These are phyloP conservation scores for Geotrichum cucujoidarum DNA, from an alignment of 1,139 yeast species.

Conservation along the genomic window DNA sequence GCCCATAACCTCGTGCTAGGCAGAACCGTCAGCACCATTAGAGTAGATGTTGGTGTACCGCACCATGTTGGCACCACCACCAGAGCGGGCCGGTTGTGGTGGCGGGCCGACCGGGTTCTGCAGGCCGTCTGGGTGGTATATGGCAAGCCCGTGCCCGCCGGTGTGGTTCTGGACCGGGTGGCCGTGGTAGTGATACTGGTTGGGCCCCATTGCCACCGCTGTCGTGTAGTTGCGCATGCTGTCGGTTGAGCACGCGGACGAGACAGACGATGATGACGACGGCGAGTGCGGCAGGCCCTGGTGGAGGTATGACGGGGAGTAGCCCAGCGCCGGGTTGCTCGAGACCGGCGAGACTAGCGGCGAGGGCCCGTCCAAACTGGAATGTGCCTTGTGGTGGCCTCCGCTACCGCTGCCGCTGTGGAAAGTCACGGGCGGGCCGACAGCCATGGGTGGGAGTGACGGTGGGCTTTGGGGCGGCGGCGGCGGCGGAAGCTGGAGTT, in stretches of 20 bases:
- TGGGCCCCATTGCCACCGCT: too few relatives aligned
- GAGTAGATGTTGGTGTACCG: conserved; percentile 4
- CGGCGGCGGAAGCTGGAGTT: background rate
- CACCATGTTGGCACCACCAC: background rate
- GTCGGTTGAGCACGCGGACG: background rate
- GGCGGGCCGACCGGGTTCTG: background rate
- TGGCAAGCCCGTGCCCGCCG: too few relatives aligned
- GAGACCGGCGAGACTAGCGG: conserved; percentile 3
- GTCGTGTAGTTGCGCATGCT: background rate
- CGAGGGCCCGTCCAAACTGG: background rate
- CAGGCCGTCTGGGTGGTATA: background rate
- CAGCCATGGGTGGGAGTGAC: background rate
- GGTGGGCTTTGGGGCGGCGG: conserved; percentile 2
- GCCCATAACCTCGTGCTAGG: background rate
- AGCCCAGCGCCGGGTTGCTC: too few relatives aligned
- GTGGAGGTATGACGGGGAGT: background rate
- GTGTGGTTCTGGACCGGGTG: too few relatives aligned
- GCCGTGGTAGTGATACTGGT: too few relatives aligned
- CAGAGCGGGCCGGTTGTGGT: too few relatives aligned
- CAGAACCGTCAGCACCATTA: background rate
- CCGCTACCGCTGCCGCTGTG: background rate
- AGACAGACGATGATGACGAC: background rate
- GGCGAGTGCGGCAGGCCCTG: background rate
- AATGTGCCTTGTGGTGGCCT: background rate
- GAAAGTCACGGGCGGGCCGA: background rate